A percentile compares a stretch with the other conserved stretches of the same genome.
Conservation (phyloP, 1,284 basidiomycete genomes). For the Cutaneotrichosporon cyanovorans region DNA sequence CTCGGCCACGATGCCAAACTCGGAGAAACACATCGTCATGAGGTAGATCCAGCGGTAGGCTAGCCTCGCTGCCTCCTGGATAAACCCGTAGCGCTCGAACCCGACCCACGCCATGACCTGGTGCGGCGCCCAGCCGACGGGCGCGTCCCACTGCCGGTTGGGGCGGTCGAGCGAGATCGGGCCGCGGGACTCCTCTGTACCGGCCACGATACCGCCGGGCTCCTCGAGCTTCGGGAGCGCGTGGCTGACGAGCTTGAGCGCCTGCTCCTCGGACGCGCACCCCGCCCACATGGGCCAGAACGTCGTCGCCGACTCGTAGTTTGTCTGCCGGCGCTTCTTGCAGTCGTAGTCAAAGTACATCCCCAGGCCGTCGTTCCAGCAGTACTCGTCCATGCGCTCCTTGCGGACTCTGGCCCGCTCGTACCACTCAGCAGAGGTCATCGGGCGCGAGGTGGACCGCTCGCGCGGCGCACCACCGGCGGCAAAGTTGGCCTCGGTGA, state of each 20-base stretch:
- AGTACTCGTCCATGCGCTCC: conserved; percentile 82
- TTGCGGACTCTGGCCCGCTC: conserved; percentile 72
- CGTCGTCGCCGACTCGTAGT: conserved; percentile 91
- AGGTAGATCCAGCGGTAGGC: conserved; percentile 97
- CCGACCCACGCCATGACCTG: conserved; percentile 98
- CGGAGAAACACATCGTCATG: conserved; percentile 57
- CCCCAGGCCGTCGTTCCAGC: conserved; percentile 92
- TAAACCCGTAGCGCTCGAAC: conserved; percentile 88
- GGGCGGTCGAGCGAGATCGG: conserved; percentile 90
- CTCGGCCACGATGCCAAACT: conserved; percentile 96
- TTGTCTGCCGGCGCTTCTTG: conserved; percentile 74
- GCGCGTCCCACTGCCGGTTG: conserved; percentile 86
- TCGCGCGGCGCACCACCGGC: conserved; percentile 50
- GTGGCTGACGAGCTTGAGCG: conserved; percentile 80
- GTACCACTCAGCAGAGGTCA: conserved; percentile 83
- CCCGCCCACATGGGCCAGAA: conserved; percentile 98
- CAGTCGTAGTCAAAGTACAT: conserved; percentile 98
- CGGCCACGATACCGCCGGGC: conserved; percentile 88
- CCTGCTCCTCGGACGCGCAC: conserved; percentile 89
- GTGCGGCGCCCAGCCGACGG: conserved; percentile 75
- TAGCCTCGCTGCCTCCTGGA: conserved; percentile 84
- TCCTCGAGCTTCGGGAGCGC: conserved; percentile 94
- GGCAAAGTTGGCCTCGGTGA: conserved; percentile 63
- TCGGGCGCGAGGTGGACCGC: conserved; percentile 56
- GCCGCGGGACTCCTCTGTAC: conserved; percentile 92